Evolutionary conservation across 257 asterid species (phyloP).

Genomic region (Salvia miltiorrhiza): DNA sequence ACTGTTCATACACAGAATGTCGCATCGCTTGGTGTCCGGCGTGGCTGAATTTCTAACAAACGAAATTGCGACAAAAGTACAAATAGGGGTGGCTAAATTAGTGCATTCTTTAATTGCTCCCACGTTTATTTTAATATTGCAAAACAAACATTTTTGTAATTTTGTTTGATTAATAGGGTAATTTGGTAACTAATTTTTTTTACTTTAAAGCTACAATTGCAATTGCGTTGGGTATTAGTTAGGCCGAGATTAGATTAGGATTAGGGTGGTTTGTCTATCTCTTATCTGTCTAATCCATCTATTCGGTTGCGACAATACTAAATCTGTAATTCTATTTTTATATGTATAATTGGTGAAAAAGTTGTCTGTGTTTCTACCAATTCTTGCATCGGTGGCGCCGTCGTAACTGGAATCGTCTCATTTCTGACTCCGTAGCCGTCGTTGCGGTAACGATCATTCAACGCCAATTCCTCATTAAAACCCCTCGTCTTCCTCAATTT

Average conservation of each 20-base stretch:
- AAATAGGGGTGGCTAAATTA: not conserved
- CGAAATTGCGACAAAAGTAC: not conserved
- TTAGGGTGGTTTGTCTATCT: not conserved
- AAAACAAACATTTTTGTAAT: too few relatives aligned
- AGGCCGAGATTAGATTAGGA: too few relatives aligned
- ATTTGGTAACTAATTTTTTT: too few relatives aligned
- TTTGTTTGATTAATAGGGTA: too few relatives aligned
- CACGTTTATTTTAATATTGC: too few relatives aligned
- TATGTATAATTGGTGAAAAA: not conserved
- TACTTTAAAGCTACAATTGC: too few relatives aligned
- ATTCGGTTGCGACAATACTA: not conserved
- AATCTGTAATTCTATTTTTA: too few relatives aligned
- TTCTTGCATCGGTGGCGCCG: not conserved
- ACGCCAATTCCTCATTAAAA: not conserved
- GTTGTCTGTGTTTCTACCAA: not conserved
- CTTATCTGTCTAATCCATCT: not conserved
- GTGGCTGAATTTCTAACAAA: not conserved
- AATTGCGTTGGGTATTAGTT: too few relatives aligned
- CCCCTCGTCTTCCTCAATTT: not conserved
- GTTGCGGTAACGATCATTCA: not conserved
- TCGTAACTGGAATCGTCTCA: constrained; percentile 13
- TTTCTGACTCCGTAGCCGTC: constrained; percentile 10
- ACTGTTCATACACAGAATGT: too few relatives aligned
- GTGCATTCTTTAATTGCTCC: too few relatives aligned
- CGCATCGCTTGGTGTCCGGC: too few relatives aligned